Evolutionary conservation across 1,139 yeast genomes (phyloP), one percentile per base, ranked within the genome.

Genomic region (Suhomyces chickasaworum): DNA sequence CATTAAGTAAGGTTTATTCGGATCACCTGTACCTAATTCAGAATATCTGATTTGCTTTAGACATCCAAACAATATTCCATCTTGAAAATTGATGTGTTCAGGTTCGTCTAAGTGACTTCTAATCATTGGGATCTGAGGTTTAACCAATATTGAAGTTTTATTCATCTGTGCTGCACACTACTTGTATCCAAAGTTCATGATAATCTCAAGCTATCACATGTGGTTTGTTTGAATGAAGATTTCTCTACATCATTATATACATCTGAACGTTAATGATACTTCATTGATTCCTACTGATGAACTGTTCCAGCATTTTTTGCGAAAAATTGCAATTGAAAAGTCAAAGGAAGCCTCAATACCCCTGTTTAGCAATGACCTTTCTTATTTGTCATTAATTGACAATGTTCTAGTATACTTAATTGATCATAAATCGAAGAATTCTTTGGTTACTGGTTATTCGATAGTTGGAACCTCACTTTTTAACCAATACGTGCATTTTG

Each of bases 21-120:
- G 71, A 15, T 60, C 61, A 7, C 61, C 53, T 1, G 57, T 53
- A 1, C 50, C 48, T 6, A 54, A 57, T 2, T 55, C 56, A 2
- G 46, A 39, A 41, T 66, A 64, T 46, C 74, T 65, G 2, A 84
- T 62, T 52, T 84, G 86, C 48, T 77, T 69, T 20, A 84, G 66
- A 9, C 64, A 60, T 0, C 69, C 73, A 50, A 79, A 78, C 3
- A 84, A 62, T 0, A 78, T 63, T 7, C 84, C 75, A 8, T 61
- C 68, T 32, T 71, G 71, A 42, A 78, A 76, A 58, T 85, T 85
- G 35, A 57, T 60, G 42, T 56, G 55, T n/a, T 54, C 10, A 7
- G 32, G 3, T 2, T 15, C 17, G 5, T 3, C 6, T 5, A 13
- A 2, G 10, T 25, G n/a, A 25, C 17, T 29, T 29, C 17, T 13